Evolutionary conservation across 331 rosid genomes (phyloP).

Genomic region (Stylosanthes scabra): DNA sequence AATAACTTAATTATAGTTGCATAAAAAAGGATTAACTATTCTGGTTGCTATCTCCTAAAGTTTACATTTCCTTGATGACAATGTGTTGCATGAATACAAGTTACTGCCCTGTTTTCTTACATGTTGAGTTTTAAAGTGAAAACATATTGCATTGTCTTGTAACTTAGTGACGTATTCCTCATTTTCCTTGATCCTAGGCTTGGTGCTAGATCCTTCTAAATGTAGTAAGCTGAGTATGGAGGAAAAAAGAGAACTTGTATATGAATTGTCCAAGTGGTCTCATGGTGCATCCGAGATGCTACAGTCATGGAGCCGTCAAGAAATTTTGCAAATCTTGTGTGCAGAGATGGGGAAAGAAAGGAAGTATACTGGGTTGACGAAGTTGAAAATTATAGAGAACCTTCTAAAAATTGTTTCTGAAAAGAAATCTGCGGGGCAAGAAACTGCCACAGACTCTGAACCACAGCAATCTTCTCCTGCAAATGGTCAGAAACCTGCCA

Average conservation of each 20-base stretch:
- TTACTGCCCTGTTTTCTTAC: slow-evolving; percentile 10
- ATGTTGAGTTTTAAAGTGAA: slow-evolving; percentile 16
- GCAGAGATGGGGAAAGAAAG: slow-evolving; percentile 99
- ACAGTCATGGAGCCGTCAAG: slow-evolving; percentile 96
- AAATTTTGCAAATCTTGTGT: slow-evolving; percentile 87
- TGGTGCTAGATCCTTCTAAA: slow-evolving; percentile 64
- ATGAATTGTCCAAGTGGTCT: slow-evolving; percentile 80
- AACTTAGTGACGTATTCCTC: slow-evolving; percentile 33
- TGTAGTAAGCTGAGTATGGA: slow-evolving; percentile 78
- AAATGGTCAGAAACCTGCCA: slow-evolving; percentile 65
- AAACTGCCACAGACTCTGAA: slow-evolving; percentile 56
- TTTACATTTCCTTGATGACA: too few relatives aligned
- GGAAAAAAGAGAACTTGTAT: slow-evolving; percentile 81
- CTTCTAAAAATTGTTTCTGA: slow-evolving; percentile 92
- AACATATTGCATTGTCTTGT: not conserved
- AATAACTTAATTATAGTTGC: slow-evolving; percentile 35
- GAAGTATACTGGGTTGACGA: slow-evolving; percentile 96
- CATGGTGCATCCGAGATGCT: slow-evolving; percentile 81
- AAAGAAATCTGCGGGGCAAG: slow-evolving; percentile 65
- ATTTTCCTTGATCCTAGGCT: slow-evolving; percentile 52
- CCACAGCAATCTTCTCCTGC: slow-evolving; percentile 59
- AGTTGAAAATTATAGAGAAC: slow-evolving; percentile 88
- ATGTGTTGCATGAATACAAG: slow-evolving; percentile 28
- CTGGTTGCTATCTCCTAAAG: too few relatives aligned
- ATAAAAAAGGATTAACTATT: slow-evolving; percentile 29